Base-by-base conservation (phyloP, 441 rosid species). In the Gossypium armourianum region DNA sequence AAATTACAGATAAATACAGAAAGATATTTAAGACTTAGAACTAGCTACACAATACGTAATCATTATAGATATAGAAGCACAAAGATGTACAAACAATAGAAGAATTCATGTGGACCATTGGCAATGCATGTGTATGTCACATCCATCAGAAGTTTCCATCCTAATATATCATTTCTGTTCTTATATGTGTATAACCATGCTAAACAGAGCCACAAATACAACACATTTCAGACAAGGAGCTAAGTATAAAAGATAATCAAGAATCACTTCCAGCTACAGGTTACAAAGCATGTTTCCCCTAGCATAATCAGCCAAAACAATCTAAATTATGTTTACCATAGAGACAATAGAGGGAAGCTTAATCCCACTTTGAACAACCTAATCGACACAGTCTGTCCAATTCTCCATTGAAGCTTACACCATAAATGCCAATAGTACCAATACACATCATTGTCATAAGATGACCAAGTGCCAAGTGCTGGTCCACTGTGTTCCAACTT, bases 121-220 rank as follows among this genome's bases (percentile, higher is more conserved):
- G 50, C 43, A 49, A 15, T 13, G 53, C 12, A 7, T 45, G 28
- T 60, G 28, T 10, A 28, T 68, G 28, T 69, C n/a, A 10, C 13
- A 56, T n/a, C 36, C 54, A 55, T 36, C 52, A 69, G 49, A 54
- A 32, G 36, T 12, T 68, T 19, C 52, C 72, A 54, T 32, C 40
- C 36, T 6, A 23, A 65, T 47, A 21, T n/a, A 6, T 23, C 43
- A 65, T 47, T 23, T 49, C 57, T 7, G 53, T n/a, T 24, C 20
- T 13, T 12, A 63, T 23, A 49, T 13, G 21, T 23, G 62, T 55
- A 53, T 29, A 17, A 68, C 71, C 49, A 68, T 2, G 47, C 60
- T 67, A 24, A 53, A 24, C 26, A 67, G 7, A 24, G 0, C 13
- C 28, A 50, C 13, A 16, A 68, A 28, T 16, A 21, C 16, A 12